Conservation (phyloP, 176 grass and related monocot species). For the Carex kokanica region DNA sequence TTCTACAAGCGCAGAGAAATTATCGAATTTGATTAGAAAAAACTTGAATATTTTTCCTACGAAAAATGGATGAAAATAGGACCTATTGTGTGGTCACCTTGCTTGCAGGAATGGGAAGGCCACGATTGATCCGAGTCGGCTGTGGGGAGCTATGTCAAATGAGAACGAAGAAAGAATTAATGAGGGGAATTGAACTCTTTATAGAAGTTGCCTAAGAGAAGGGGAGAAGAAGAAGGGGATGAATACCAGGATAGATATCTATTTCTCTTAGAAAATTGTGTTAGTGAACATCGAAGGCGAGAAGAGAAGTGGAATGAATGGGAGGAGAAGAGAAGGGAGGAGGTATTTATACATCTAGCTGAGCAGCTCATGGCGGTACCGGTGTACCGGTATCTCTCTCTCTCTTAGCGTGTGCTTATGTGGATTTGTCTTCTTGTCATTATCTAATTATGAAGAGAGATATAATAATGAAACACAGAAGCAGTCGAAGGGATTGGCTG, state of each 20-base stretch:
- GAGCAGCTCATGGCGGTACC: conserved; percentile 27
- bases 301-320: neutral
- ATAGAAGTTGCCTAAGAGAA: neutral
- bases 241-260: conserved; percentile 29
- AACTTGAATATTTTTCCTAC: neutral
- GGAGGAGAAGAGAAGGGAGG: neutral
- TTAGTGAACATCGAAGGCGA: neutral
- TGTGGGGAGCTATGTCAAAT: neutral
- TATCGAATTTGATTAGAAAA: neutral
- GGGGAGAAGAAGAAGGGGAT: neutral
- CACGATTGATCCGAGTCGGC: neutral
- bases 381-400: neutral
- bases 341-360: conserved; percentile 28
- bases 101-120: neutral
- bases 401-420: neutral
- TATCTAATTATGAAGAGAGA: neutral
- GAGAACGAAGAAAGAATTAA: conserved; percentile 26
- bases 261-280: conserved; percentile 6
- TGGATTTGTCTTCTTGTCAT: conserved; percentile 22
- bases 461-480: neutral
- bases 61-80: neutral
- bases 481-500: conserved; percentile 15
- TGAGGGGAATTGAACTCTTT: neutral
- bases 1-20: neutral
- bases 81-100: neutral